Base-by-base conservation (phyloP, 2,329 filamentous ascomycete species). In the Sporothrix schenckii region DNA sequence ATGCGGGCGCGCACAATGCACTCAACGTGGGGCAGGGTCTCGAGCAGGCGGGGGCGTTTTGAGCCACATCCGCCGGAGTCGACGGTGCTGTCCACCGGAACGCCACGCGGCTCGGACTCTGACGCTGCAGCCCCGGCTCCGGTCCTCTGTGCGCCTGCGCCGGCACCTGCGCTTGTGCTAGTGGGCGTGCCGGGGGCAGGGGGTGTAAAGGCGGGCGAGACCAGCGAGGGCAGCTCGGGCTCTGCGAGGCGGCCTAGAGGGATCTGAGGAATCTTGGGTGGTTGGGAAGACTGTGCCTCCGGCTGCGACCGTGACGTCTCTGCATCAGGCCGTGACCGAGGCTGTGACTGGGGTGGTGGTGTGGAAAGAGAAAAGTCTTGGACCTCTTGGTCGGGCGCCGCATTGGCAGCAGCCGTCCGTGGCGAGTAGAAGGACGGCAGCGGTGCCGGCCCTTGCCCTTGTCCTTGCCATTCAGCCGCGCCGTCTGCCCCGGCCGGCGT, bases 1-100 rank as follows among this genome's bases (percentile, higher is more conserved):
- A 99, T 99, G 69, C 95, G 90, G 21, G 95, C 95, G 74, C 95
- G 91, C 65, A 98, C 95, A 74, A 96, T 89, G 82, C 95, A 99
- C 78, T 92, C 89, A n/a, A 99, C 94, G 30, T 91, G 82, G 9
- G 94, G 95, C 1, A 98, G 84, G 16, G 84, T 87, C 74, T 91
- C 85, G 7, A 97, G 87, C 27, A 97, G 84, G 71, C 88, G 89
- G 0, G 93, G 92, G 44, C 86, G 84, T 78, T 89, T 89, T 67
- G 83, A 81, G 39, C 87, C 87, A 74, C 87, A 89, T 65, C 87
- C 87, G 66, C 87, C 87, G 0, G 83, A 83, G 0, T 85, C 83
- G 4, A 85, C 78, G 19, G 84, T 86, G 75, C 86, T 88, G 77
- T 90, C 88, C 53, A 89, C 87, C 1, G 86, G 86, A 9, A 88